A percentile compares a stretch with the other conserved stretches of the same genome.
These are phyloP conservation scores for Tetragonia tetragonoides DNA, from an alignment of 148 eudicot genomes.

Conservation along the genomic window DNA sequence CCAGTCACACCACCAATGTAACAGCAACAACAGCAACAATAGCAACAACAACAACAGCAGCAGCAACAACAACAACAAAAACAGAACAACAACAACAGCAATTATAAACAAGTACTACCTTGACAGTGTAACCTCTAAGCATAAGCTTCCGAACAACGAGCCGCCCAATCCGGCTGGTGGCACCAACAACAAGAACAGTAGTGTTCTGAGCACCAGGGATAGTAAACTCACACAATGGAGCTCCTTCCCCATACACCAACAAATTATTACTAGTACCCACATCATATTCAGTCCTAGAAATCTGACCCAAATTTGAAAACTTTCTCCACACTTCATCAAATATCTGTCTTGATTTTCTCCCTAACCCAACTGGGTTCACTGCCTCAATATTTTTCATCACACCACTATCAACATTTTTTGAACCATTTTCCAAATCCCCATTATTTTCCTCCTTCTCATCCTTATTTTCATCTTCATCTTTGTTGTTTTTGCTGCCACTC, in stretches of 20 bases:
- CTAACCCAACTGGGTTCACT: constrained; percentile 91
- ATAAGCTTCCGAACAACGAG: constrained; percentile 93
- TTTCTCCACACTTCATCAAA: constrained; percentile 94
- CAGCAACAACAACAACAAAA: background rate
- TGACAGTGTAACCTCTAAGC: constrained; percentile 93
- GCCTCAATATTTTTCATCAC: constrained; percentile 69
- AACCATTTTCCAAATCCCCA: constrained; percentile 24
- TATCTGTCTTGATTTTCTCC: constrained; percentile 80
- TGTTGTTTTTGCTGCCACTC: background rate
- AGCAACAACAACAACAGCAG: background rate
- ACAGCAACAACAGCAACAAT: background rate
- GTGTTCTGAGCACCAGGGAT: constrained; percentile 97
- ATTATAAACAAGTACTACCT: constrained; percentile 37
- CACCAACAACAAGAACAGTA: constrained; percentile 91
- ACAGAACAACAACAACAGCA: background rate
- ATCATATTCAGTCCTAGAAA: constrained; percentile 68
- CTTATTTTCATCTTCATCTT: constrained; percentile 26
- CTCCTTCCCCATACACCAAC: constrained; percentile 54
- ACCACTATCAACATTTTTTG: constrained; percentile 19
- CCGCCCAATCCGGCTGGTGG: constrained; percentile 93
- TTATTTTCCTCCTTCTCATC: constrained; percentile 18
- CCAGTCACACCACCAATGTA: too few species aligned
- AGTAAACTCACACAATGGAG: constrained; percentile 85
- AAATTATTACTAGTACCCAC: constrained; percentile 37
- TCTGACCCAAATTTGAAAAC: constrained; percentile 82